Evolutionary conservation across 2,329 filamentous ascomycete species (phyloP).

Genomic region (Mariannaea elegans): DNA sequence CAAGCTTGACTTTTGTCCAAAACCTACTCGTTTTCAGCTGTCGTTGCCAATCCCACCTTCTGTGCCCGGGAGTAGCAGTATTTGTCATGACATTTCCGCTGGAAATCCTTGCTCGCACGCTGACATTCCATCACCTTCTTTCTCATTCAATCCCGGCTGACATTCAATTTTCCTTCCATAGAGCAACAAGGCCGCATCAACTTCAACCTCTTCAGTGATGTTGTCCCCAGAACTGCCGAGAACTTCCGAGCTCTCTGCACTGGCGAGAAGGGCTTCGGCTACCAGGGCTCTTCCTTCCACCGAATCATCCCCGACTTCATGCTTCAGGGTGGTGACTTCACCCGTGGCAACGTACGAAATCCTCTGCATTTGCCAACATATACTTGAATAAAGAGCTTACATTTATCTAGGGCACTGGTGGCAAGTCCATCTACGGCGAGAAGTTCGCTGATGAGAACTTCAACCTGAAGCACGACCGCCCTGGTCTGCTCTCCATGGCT

Average conservation of each 20-base stretch:
- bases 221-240: slow-evolving; percentile 85
- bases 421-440: slow-evolving; percentile 94
- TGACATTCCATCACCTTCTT: not conserved
- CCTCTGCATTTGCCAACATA: not conserved
- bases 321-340: slow-evolving; percentile 97
- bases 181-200: slow-evolving; percentile 82
- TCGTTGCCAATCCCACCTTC: not conserved
- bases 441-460: slow-evolving; percentile 98
- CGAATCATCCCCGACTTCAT: slow-evolving; percentile 93
- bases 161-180: slow-evolving; percentile 47
- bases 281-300: slow-evolving; percentile 87
- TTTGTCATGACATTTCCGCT: slow-evolving; percentile 22
- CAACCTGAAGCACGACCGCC: slow-evolving; percentile 73
- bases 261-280: slow-evolving; percentile 82
- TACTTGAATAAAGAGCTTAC: slow-evolving; percentile 29
- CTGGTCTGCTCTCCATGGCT: slow-evolving; percentile 91
- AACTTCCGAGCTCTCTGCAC: slow-evolving; percentile 91
- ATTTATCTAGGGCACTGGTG: slow-evolving; percentile 77
- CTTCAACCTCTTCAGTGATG: slow-evolving; percentile 87
- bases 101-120: not conserved
- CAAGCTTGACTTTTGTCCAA: not conserved
- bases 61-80: slow-evolving; percentile 1
- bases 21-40: not conserved
- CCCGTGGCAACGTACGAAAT: slow-evolving; percentile 81
- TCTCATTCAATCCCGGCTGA: slow-evolving; percentile 29